Conservation (phyloP, 2,329 filamentous ascomycete genomes). For the Rutstroemia sp. region DNA sequence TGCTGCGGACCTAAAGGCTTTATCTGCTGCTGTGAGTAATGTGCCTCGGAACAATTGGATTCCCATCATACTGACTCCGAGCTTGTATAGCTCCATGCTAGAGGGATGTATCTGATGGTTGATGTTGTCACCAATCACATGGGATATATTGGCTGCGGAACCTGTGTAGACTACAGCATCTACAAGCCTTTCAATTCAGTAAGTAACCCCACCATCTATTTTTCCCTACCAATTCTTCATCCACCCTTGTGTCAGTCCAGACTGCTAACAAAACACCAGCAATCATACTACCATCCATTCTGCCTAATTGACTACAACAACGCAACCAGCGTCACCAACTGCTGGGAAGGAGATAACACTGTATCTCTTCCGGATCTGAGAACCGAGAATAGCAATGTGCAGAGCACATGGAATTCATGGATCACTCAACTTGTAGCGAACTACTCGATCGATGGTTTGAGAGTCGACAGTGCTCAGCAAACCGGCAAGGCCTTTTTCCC, state of each 20-base stretch:
- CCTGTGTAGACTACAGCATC: slow-evolving; percentile 32
- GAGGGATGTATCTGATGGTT: slow-evolving; percentile 41
- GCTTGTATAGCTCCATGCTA: slow-evolving; percentile 27
- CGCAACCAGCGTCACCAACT: slow-evolving; percentile 23
- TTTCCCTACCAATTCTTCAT: slow-evolving; percentile 7
- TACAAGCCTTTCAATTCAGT: slow-evolving; percentile 35
- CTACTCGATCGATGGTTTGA: slow-evolving; percentile 40
- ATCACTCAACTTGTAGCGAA: slow-evolving; percentile 22
- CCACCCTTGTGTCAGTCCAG: background rate
- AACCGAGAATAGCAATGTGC: slow-evolving; percentile 23
- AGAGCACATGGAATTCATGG: slow-evolving; percentile 22
- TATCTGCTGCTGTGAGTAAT: slow-evolving; percentile 34
- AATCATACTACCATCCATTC: slow-evolving; percentile 30
- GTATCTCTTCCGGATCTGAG: slow-evolving; percentile 26
- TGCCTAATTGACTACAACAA: slow-evolving; percentile 32
- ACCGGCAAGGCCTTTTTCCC: slow-evolving; percentile 47
- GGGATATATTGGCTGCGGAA: slow-evolving; percentile 27
- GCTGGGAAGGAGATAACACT: slow-evolving; percentile 26
- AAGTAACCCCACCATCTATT: background rate
- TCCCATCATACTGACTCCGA: background rate
- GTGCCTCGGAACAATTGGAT: background rate
- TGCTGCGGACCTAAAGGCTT: slow-evolving; percentile 37
- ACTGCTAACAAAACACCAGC: background rate
- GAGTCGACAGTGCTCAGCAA: slow-evolving; percentile 42
- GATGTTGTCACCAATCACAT: slow-evolving; percentile 46